Base-by-base conservation (phyloP, 192 early-diverging fungal genomes). In the Pilobolus umbonatus region DNA sequence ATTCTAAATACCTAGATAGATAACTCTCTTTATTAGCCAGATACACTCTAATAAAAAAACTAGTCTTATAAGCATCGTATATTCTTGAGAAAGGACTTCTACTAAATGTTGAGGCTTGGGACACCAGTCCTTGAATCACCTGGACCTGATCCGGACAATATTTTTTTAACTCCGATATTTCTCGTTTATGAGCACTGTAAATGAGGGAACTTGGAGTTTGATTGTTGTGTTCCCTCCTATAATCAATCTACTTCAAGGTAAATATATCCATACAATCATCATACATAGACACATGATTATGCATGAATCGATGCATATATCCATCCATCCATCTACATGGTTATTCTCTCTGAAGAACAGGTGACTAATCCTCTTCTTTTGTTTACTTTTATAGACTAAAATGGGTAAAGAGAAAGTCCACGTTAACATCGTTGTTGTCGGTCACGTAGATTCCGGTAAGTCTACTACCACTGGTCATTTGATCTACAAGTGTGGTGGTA, bases 381-480 rank as follows among this genome's bases (percentile, higher is more conserved):
- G 15, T 45, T 45, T 22, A 35, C 21, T 46, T n/a, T n/a, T n/a
- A 44, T 46, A 21, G 5, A 32, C 6, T 36, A 54, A 54, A 38
- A 57, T 61, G 60, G 66, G 66, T 69, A 92, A 93, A 77, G 91
- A 93, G 70, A 95, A 95, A 84, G 74, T 68, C 76, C 92, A 95
- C 85, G 80, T 92, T 78, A 88, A 89, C 84, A 84, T 92, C 80
- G 89, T 90, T 79, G 91, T 98, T 81, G 93, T 94, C 81, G 94
- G 95, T 74, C 94, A 98, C 92, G 95, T 98, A 88, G 95, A 96
- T 86, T 98, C 94, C 76, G 95, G 96, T 82, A 98, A 98, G 88
- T 98, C 95, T 75, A 98, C 96, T 86, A 97, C 95, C 80, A 97
- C 95, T 67, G 96, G 96, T 80, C 96, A 95, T 82, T 86, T 98